A percentile compares a stretch with the other conserved stretches of the same genome.
These are phyloP conservation scores for Annulohypoxylon truncatum DNA, from an alignment of 2,329 filamentous ascomycete genomes.

Conservation along the genomic window DNA sequence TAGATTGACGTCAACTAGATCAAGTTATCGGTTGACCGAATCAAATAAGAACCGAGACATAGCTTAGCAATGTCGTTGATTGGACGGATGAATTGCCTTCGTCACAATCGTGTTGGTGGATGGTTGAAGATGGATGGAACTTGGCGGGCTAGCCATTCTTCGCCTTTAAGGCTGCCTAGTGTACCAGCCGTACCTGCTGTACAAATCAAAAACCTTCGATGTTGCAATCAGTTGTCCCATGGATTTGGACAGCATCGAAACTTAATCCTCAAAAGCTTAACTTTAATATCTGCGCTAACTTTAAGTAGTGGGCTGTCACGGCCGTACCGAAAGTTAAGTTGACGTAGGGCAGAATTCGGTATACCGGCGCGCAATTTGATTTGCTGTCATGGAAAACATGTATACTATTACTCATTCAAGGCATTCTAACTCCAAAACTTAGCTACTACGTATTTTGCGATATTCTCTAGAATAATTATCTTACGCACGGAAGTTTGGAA, in stretches of 20 bases:
- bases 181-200: background rate
- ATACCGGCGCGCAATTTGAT: background rate
- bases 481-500: background rate
- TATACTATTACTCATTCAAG: background rate
- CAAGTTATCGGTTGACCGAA: conserved; percentile 22
- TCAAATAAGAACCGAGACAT: conserved; percentile 35
- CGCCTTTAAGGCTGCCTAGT: conserved; percentile 11
- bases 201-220: background rate
- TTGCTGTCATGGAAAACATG: background rate
- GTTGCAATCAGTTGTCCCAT: conserved; percentile 6
- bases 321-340: background rate
- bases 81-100: conserved; percentile 28
- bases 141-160: conserved; percentile 2
- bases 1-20: conserved; percentile 36
- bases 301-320: conserved; percentile 4
- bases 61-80: conserved; percentile 14
- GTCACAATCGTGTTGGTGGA: conserved; percentile 32
- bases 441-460: background rate
- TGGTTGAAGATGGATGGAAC: conserved; percentile 5
- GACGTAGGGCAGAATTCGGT: background rate
- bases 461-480: background rate
- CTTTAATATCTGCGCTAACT: conserved; percentile 14
- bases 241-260: conserved; percentile 10
- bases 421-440: background rate
- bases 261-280: conserved; percentile 27